Evolutionary conservation across 1,139 yeast species (phyloP).

Genomic region (Insectozyma bohioensis): DNA sequence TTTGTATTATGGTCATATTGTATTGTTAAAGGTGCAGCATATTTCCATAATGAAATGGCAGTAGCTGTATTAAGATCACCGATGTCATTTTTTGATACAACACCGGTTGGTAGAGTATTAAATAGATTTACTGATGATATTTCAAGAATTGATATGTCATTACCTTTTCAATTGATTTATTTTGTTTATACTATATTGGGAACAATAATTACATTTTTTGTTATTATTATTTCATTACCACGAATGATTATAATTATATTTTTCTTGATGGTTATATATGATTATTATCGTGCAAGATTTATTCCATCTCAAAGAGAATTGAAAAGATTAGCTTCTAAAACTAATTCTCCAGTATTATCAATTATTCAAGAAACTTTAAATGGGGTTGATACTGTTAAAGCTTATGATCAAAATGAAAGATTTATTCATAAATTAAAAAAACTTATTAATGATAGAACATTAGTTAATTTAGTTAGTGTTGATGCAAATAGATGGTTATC

Average conservation of each 20-base stretch:
- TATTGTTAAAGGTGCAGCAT: slow-evolving; percentile 31
- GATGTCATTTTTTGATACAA: slow-evolving; percentile 46
- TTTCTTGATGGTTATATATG: slow-evolving; percentile 27
- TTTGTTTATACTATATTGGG: slow-evolving; percentile 25
- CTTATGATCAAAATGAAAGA: slow-evolving; percentile 52
- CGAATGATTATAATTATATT: slow-evolving; percentile 22
- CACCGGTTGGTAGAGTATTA: slow-evolving; percentile 43
- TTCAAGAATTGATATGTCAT: slow-evolving; percentile 30
- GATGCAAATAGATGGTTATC: slow-evolving; percentile 37
- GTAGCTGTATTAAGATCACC: slow-evolving; percentile 38
- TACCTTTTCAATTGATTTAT: slow-evolving; percentile 32
- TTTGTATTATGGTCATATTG: slow-evolving; percentile 34
- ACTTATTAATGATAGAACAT: slow-evolving; percentile 57
- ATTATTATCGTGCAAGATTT: slow-evolving; percentile 25
- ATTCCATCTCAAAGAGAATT: slow-evolving; percentile 35
- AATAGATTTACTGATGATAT: slow-evolving; percentile 43
- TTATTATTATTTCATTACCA: slow-evolving; percentile 37
- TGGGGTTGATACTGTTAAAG: slow-evolving; percentile 62
- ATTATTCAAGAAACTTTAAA: slow-evolving; percentile 61
- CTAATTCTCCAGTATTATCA: slow-evolving; percentile 58
- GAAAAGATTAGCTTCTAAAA: slow-evolving; percentile 29
- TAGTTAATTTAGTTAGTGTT: slow-evolving; percentile 37
- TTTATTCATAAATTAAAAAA: slow-evolving; percentile 54
- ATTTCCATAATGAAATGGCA: slow-evolving; percentile 41
- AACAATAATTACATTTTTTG: slow-evolving; percentile 30